Percentiles rank a stretch among this genome's conserved stretches.
Evolutionary conservation across 108 stramenopile genomes (phyloP).

Genomic region (Nitzschia putrida): DNA sequence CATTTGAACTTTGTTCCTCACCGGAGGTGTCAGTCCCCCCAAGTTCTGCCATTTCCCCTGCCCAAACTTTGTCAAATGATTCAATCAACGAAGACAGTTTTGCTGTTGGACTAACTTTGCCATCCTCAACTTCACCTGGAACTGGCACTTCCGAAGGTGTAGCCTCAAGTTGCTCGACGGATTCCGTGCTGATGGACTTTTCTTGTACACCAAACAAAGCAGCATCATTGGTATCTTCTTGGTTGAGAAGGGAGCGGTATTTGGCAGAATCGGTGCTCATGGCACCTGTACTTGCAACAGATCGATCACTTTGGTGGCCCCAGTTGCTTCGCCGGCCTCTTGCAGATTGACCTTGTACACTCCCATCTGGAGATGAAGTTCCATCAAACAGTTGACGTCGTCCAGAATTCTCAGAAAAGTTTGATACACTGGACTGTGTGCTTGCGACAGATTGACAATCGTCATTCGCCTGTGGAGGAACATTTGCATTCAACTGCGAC

Average conservation of each 20-base stretch:
- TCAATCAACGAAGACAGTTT: slow-evolving; percentile 7
- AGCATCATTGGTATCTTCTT: slow-evolving; percentile 33
- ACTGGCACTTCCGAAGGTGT: neutral
- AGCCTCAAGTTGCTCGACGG: neutral
- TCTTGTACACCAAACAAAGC: slow-evolving; percentile 19
- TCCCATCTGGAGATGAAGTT: neutral
- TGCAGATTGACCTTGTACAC: slow-evolving; percentile 3
- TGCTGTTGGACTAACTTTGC: neutral
- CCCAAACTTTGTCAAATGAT: slow-evolving; percentile 12
- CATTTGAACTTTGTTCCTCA: too few relatives aligned
- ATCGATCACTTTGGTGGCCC: slow-evolving; percentile 4
- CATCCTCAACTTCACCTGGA: neutral
- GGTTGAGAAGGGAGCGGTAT: slow-evolving; percentile 23
- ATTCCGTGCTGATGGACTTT: neutral
- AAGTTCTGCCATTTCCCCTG: neutral
- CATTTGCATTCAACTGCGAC: neutral
- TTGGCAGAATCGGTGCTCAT: slow-evolving; percentile 28
- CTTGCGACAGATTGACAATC: neutral
- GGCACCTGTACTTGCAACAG: neutral
- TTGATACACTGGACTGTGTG: neutral
- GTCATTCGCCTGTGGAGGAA: neutral
- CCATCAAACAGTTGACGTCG: neutral
- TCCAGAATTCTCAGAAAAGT: neutral
- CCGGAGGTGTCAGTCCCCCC: neutral
- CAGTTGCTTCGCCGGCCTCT: slow-evolving; percentile 10